Conservation (phyloP, 2,329 filamentous ascomycete species). For the Fusarium burgessii region DNA sequence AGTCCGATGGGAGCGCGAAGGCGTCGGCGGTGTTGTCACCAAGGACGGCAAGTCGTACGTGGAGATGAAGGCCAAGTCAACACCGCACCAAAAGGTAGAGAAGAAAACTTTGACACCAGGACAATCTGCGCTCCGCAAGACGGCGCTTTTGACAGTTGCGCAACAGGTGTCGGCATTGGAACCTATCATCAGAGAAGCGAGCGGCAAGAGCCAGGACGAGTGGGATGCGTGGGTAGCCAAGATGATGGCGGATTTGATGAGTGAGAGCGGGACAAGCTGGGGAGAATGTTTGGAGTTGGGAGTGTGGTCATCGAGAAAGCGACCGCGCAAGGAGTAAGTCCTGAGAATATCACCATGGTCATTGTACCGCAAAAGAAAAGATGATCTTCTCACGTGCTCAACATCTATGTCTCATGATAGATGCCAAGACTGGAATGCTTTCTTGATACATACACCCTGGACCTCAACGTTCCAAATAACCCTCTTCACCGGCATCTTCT, state of each 20-base stretch:
- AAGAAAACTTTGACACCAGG: constrained; percentile 71
- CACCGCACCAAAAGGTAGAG: constrained; percentile 51
- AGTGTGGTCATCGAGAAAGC: constrained; percentile 90
- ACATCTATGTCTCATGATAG: constrained; percentile 28
- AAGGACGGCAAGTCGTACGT: constrained; percentile 71
- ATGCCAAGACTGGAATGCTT: constrained; percentile 22
- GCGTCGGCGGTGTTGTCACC: constrained; percentile 71
- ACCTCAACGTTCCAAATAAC: constrained; percentile 11
- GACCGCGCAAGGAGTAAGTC: constrained; percentile 6
- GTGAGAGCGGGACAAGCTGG: constrained; percentile 80
- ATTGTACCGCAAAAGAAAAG: constrained; percentile 28
- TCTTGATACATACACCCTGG: neutral
- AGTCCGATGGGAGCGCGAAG: constrained; percentile 87
- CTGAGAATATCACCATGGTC: constrained; percentile 11
- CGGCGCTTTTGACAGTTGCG: constrained; percentile 83
- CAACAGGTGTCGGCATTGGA: constrained; percentile 89
- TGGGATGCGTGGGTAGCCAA: constrained; percentile 91
- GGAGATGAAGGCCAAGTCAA: constrained; percentile 63
- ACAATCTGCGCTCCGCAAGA: constrained; percentile 80
- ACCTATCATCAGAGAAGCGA: constrained; percentile 82
- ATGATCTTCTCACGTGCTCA: constrained; percentile 15
- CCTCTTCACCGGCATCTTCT: constrained; percentile 6
- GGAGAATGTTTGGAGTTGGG: constrained; percentile 89
- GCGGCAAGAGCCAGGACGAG: constrained; percentile 88
- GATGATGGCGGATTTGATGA: constrained; percentile 86